A percentile compares a stretch with the other conserved stretches of the same genome.
Conservation (phyloP, 176 grass and related monocot genomes). For the Phoenix dactylifera region DNA sequence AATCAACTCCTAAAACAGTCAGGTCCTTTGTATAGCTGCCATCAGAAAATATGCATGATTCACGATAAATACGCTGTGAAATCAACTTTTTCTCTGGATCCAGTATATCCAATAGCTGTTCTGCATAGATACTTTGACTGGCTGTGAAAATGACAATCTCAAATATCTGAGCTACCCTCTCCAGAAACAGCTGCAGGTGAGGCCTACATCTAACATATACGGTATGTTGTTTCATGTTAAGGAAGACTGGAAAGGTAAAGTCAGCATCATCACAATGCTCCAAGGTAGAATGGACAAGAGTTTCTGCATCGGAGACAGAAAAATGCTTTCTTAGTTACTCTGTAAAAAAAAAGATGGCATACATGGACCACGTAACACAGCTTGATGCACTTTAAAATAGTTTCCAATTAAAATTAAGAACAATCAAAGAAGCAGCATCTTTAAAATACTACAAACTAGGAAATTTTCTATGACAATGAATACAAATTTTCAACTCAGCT, state of each 20-base stretch:
- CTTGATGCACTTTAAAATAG: no score
- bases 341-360: no score
- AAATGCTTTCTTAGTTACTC: no score
- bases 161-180: constrained; percentile 79
- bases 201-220: constrained; percentile 87
- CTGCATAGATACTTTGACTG: constrained; percentile 86
- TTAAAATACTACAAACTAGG: no score
- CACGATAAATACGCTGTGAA: constrained; percentile 71
- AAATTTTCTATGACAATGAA: no score
- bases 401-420: no score
- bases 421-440: not conserved
- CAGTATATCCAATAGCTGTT: constrained; percentile 77
- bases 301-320: constrained; percentile 48
- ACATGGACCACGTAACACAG: no score
- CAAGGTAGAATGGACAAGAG: constrained; percentile 89
- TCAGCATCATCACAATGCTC: constrained; percentile 53
- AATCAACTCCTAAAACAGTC: constrained; percentile 64
- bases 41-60: constrained; percentile 86
- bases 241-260: constrained; percentile 78
- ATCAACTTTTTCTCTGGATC: constrained; percentile 80
- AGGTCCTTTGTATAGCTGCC: constrained; percentile 91
- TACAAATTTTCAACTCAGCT: constrained; percentile 16
- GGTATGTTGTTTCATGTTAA: constrained; percentile 81
- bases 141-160: constrained; percentile 96
- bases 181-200: constrained; percentile 77